A percentile compares a stretch with the other conserved stretches of the same genome.
These are phyloP conservation scores for Candida tibetensis DNA, from an alignment of 805 yeast genomes.

Conservation along the genomic window DNA sequence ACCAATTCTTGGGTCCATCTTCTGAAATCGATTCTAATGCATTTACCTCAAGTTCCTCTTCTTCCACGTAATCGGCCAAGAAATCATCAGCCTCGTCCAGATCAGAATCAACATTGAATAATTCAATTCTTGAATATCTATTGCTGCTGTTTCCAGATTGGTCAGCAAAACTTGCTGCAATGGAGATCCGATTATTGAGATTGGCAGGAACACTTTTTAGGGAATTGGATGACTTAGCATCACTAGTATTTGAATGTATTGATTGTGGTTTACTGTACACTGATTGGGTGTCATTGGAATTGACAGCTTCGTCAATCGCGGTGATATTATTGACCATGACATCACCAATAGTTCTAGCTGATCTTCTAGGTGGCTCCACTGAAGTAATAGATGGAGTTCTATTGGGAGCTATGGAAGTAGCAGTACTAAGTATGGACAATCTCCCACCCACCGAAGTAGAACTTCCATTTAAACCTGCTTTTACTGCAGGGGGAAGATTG, in stretches of 20 bases:
- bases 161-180: slow-evolving; percentile 30
- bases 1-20: slow-evolving; percentile 77
- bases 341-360: slow-evolving; percentile 58
- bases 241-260: slow-evolving; percentile 17
- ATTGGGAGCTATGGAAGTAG: slow-evolving; percentile 6
- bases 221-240: slow-evolving; percentile 17
- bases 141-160: slow-evolving; percentile 18
- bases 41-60: slow-evolving; percentile 40
- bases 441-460: slow-evolving; percentile 10
- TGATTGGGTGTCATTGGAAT: slow-evolving; percentile 25
- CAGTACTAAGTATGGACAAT: slow-evolving; percentile 10
- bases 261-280: slow-evolving; percentile 27
- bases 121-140: slow-evolving; percentile 46
- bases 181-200: slow-evolving; percentile 20
- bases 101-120: slow-evolving; percentile 41
- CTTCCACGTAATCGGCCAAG: slow-evolving; percentile 26
- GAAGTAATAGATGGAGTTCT: slow-evolving; percentile 22
- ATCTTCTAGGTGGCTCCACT: slow-evolving; percentile 12
- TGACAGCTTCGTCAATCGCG: slow-evolving; percentile 51
- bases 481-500: slow-evolving; percentile 17
- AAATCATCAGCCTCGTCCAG: slow-evolving; percentile 16
- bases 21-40: slow-evolving; percentile 34
- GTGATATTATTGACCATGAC: slow-evolving; percentile 53
- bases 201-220: slow-evolving; percentile 6
- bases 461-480: slow-evolving; percentile 7